Evolutionary conservation across 1,139 yeast genomes (phyloP), one percentile per base, ranked within the genome.

Genomic region (Insectozyma bohioensis): DNA sequence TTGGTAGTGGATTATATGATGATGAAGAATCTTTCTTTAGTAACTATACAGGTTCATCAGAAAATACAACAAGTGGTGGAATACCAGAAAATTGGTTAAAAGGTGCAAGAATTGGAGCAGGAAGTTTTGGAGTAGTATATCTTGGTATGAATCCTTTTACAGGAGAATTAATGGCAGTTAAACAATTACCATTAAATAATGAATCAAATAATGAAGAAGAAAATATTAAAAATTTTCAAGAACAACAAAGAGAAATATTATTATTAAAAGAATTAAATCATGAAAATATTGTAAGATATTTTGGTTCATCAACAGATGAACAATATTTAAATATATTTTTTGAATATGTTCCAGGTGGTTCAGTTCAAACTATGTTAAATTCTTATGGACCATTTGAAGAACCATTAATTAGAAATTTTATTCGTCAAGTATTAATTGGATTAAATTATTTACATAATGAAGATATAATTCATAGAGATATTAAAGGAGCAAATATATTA

Each of bases 321-420:
- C 71, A 75, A 24, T 72, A 66, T 45, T 60, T 90, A 41, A 90
- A 88, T 52, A 88, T 92, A 42, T 92, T 88, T 53, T 64, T 92
- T 41, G 97, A 92, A 52, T 92, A 92, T 54, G 95, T 92, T 21
- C 97, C 97, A 2, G 98, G 98, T 41, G 98, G 98, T 0, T 86
- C 96, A 0, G 92, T 92, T 4, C 88, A 88, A 36, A 76, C 92
- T 4, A 80, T 92, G 88, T 62, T 88, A 28, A 72, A 75, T 33
- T 84, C 81, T 42, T 88, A 88, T 52, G 97, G 97, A 1, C 95
- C 95, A 5, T 86, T 88, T 60, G 96, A 87, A 54, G 96, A 87
- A 52, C 92, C 95, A 0, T 67, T 88, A 49, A 82, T 88, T 34
- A 64, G 92, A 29, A 87, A 85, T 51, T 88, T 88, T 51, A 80